Evolutionary conservation across 331 rosid genomes (phyloP), one percentile per base, ranked within the genome.

Genomic region (Saraca asoca): DNA sequence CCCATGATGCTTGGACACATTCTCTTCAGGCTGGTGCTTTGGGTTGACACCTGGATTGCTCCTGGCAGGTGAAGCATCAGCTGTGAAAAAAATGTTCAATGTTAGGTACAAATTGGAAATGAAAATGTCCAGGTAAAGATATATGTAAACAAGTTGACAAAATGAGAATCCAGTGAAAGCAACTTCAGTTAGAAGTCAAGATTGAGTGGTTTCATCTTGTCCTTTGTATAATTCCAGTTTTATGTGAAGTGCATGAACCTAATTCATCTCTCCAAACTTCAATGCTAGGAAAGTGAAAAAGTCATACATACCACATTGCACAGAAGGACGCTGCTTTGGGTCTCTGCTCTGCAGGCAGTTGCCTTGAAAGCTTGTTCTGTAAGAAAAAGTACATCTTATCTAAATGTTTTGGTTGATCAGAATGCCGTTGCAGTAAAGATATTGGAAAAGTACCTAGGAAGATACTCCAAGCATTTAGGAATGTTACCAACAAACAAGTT

Each of bases 401-500:
- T 74, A 71, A 64, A 74, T 74, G 74, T 17, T 29, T 67, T 16
- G 60, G 66, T 24, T 29, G 55, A 73, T 72, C 19, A 53, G 49
- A 69, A 57, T 45, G 38, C 41, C 52, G 74, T 37, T n/a, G 54
- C 53, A 37, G 68, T 43, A 53, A 24, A 62, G 51, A 72, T 65
- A 43, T 33, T 41, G 37, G 68, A 54, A 76, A 35, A 61, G 49
- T 72, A 94, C 98, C 85, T 90, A 35, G 96, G 96, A 62, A 94
- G 97, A 88, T 66, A 74, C 61, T 59, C 77, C 93, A 94, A 79
- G 83, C 97, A 94, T 65, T 82, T 81, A 0, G 99, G 99, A 69
- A 94, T 75, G 77, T 74, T 79, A 17, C 99, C 99, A 58, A 83
- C 96, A 72, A 94, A 83, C 74, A 83, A 90, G 80, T 94, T 94